phyloP scores from a whole-genome alignment of 352 stramenopile genomes.

The Globisporangium acanthophoron region DNA sequence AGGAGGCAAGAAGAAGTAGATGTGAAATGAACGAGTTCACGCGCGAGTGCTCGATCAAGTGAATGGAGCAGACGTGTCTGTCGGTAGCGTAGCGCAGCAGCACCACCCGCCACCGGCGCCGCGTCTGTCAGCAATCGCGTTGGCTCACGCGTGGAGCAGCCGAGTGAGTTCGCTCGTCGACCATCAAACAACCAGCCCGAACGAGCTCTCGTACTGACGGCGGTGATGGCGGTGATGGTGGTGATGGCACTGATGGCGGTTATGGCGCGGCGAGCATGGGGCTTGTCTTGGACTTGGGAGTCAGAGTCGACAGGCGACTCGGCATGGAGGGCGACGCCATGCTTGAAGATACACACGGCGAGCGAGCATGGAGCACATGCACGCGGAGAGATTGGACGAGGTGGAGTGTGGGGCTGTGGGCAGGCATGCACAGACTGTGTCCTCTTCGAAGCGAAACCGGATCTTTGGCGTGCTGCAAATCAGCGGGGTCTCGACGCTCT shows the following conservation, averaged over 20 bases:
- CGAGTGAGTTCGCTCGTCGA: neutral
- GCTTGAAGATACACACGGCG: neutral
- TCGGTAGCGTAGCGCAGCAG: neutral
- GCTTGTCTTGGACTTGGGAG: neutral
- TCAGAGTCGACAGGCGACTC: neutral
- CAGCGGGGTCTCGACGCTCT: too few species aligned
- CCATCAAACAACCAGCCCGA: neutral
- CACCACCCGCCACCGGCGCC: neutral
- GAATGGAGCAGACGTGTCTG: neutral
- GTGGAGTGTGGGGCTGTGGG: neutral
- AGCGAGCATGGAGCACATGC: neutral
- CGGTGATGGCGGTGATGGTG: too few species aligned
- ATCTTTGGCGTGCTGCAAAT: too few species aligned
- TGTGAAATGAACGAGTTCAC: too few species aligned
- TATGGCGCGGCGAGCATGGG: too few species aligned
- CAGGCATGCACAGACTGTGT: too few species aligned
- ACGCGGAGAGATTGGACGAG: neutral
- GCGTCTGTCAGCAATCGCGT: neutral
- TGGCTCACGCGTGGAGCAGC: too few species aligned
- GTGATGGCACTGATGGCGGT: neutral
- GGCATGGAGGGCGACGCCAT: too few species aligned
- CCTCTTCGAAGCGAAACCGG: too few species aligned
- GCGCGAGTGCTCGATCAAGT: too few species aligned
- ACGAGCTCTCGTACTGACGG: neutral
- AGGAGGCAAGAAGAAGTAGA: conserved; percentile 22